Conservation (phyloP, 495 filamentous ascomycete species). For the Neurospora pannonica region DNA sequence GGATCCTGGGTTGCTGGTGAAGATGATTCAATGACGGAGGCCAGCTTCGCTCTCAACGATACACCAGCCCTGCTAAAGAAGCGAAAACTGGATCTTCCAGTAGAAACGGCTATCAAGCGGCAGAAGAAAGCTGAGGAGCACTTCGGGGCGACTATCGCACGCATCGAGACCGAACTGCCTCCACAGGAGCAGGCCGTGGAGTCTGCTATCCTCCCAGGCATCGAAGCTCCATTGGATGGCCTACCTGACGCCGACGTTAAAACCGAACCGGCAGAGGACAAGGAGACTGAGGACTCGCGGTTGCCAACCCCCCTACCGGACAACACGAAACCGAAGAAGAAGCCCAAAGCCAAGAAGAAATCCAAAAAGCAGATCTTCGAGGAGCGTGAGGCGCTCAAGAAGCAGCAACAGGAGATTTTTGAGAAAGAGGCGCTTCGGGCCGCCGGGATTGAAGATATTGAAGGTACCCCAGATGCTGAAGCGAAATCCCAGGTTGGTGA, state of each 20-base stretch:
- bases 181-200: constrained; percentile 25
- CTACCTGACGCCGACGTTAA: background rate
- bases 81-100: constrained; percentile 55
- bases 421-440: constrained; percentile 24
- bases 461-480: constrained; percentile 14
- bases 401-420: constrained; percentile 31
- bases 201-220: constrained; percentile 28
- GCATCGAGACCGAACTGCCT: constrained; percentile 39
- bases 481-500: constrained; percentile 1
- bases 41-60: constrained; percentile 39
- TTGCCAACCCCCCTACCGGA: constrained; percentile 32
- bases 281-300: constrained; percentile 32
- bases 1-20: constrained; percentile 32
- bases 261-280: constrained; percentile 22
- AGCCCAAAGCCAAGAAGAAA: constrained; percentile 51
- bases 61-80: constrained; percentile 45
- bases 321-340: constrained; percentile 26
- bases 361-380: constrained; percentile 66
- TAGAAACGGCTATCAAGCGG: constrained; percentile 55
- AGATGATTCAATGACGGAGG: constrained; percentile 49
- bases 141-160: constrained; percentile 52
- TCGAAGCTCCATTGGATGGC: background rate
- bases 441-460: constrained; percentile 25
- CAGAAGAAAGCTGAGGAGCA: constrained; percentile 67
- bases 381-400: constrained; percentile 55